Evolutionary conservation across 352 stramenopile genomes (phyloP).

Genomic region (Pythium phragmiticola): DNA sequence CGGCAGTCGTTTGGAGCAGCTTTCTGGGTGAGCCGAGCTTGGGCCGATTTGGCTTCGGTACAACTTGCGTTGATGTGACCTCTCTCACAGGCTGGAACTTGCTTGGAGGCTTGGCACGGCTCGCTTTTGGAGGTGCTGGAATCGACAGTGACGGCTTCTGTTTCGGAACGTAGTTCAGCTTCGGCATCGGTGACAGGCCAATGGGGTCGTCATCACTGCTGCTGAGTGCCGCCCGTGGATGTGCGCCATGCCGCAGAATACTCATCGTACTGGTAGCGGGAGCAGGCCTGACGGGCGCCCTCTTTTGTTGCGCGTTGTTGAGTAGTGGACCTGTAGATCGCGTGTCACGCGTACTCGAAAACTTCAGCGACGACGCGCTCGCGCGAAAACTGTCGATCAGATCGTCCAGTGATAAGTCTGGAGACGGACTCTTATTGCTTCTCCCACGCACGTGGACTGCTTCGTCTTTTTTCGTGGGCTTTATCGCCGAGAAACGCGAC

Average conservation of each 20-base stretch:
- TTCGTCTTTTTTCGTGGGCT: background rate
- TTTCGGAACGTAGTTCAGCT: constrained; percentile 38
- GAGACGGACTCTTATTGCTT: background rate
- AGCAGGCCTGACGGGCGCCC: background rate
- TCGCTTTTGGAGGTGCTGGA: constrained; percentile 2
- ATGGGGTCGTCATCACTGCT: constrained; percentile 6
- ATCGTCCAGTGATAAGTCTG: constrained; percentile 39
- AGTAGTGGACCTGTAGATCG: background rate
- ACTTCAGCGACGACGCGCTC: constrained; percentile 27
- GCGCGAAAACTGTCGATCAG: constrained; percentile 50
- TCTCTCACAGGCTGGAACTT: background rate
- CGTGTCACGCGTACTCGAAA: background rate
- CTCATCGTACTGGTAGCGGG: background rate
- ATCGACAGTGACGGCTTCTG: constrained; percentile 41
- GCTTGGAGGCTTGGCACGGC: background rate
- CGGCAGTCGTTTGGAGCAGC: no score
- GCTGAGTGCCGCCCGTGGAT: background rate
- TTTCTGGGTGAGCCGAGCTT: constrained; percentile 11
- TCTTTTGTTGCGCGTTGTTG: background rate
- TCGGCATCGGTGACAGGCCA: constrained; percentile 45
- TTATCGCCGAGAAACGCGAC: background rate
- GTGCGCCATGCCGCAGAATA: constrained; percentile 1
- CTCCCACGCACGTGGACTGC: background rate
- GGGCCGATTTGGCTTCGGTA: background rate
- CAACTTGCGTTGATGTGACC: background rate